Conservation (phyloP, 2,329 filamentous ascomycete species). For the Phialophora expanda region DNA sequence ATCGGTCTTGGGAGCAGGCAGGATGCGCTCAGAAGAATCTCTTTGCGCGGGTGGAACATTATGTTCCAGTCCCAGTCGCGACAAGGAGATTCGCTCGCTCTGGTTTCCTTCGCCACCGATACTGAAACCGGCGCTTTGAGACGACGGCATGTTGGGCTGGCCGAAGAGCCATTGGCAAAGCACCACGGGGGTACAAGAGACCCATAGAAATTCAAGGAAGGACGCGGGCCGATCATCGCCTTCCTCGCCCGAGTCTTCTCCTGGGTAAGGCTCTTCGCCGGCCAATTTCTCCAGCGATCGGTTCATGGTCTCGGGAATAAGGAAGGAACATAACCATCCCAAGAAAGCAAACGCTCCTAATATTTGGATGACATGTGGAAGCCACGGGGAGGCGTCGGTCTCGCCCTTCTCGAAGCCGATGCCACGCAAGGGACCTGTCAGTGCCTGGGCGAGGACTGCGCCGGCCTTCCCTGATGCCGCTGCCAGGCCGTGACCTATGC, state of each 20-base stretch:
- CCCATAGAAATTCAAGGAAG: conserved; percentile 3
- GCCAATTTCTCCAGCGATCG: conserved; percentile 73
- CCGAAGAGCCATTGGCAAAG: conserved; percentile 16
- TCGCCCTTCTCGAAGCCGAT: conserved; percentile 57
- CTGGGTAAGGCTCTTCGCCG: conserved; percentile 67
- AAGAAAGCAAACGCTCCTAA: conserved; percentile 63
- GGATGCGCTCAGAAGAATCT: background rate
- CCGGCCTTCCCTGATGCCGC: conserved; percentile 71
- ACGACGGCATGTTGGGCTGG: background rate
- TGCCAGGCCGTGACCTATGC: conserved; percentile 62
- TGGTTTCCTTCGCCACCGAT: background rate
- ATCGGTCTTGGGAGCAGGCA: background rate
- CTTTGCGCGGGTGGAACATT: background rate
- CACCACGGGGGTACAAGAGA: conserved; percentile 22
- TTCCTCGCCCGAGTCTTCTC: conserved; percentile 43
- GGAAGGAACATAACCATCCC: conserved; percentile 68
- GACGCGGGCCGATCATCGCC: conserved; percentile 9
- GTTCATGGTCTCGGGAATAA: conserved; percentile 77
- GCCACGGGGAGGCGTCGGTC: conserved; percentile 65
- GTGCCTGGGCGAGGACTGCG: conserved; percentile 69
- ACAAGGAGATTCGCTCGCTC: background rate
- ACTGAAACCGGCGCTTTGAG: background rate
- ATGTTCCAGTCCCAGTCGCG: background rate
- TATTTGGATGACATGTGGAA: conserved; percentile 69
- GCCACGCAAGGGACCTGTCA: conserved; percentile 66